Evolutionary conservation across 352 stramenopile species (phyloP).

Genomic region (Pythium rhizo-oryzae): DNA sequence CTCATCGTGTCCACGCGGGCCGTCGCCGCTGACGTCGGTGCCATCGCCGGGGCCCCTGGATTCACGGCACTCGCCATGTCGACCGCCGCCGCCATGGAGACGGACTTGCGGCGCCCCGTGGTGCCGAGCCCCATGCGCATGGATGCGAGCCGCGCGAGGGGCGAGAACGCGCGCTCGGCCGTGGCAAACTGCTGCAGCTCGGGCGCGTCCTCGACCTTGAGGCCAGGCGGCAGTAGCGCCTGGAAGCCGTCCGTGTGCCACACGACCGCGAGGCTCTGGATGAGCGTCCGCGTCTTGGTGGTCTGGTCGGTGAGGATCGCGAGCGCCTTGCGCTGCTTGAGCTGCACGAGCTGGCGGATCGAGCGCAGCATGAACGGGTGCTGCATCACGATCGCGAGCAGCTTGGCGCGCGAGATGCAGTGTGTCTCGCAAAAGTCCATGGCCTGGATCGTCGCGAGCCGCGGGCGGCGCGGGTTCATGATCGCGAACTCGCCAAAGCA

Average conservation of each 20-base stretch:
- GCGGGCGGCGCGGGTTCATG: constrained; percentile 64
- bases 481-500: constrained; percentile 87
- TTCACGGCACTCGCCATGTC: not conserved
- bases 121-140: constrained; percentile 8
- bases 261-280: constrained; percentile 65
- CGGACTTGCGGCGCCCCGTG: constrained; percentile 14
- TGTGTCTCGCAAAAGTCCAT: constrained; percentile 84
- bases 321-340: constrained; percentile 61
- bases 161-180: not conserved
- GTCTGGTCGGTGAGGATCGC: constrained; percentile 57
- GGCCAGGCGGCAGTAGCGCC: constrained; percentile 40
- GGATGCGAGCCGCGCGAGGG: constrained; percentile 6
- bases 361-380: constrained; percentile 69
- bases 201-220: constrained; percentile 38
- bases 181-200: constrained; percentile 51
- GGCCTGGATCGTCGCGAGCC: constrained; percentile 75
- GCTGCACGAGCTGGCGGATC: constrained; percentile 48
- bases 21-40: not conserved
- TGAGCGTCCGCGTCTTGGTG: constrained; percentile 56
- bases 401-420: constrained; percentile 51
- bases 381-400: constrained; percentile 48
- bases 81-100: not conserved
- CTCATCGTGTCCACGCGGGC: not conserved
- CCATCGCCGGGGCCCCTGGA: not conserved
- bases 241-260: constrained; percentile 62